Evolutionary conservation across 441 rosid species (phyloP), one percentile per base, ranked within the genome.

Genomic region (Gossypium davidsonii): DNA sequence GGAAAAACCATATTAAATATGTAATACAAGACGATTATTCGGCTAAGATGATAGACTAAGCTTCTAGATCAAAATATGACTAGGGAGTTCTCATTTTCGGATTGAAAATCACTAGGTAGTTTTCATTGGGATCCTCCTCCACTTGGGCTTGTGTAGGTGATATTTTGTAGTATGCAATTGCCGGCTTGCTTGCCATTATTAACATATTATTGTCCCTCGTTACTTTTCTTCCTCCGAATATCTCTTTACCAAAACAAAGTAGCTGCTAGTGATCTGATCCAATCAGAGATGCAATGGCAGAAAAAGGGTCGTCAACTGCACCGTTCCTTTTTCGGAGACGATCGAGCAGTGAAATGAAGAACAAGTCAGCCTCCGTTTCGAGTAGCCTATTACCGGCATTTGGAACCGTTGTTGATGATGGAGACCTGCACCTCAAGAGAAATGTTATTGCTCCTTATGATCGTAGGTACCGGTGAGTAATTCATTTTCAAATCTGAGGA

Each of bases 371-470:
- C 2, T 80, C 97, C 0, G 90, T 94, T 75, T 94, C 97, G 0
- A 90, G 98, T 78, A 92, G 92, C 72, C 83, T 92, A 3, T 82
- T 92, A 71, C 98, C 98, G 57, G 95, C 95, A 21, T 92, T 94
- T 72, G 98, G 97, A 9, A 90, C 89, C 0, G 84, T 87, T 44
- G 78, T 92, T 4, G 91, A 85, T 39, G 90, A 85, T 0, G 85
- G 82, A 0, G 17, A 85, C 72, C 26, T 85, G 63, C 76, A 82
- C 52, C 83, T 88, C 46, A 87, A 79, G 79, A 81, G 79, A 77
- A 82, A 52, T 63, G 84, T 85, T 9, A 79, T 94, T 46, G 89
- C 90, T 74, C 95, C 97, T 11, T 92, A 84, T 65, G 98, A 94
- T 73, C 89, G 85, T 51, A 83, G 98, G 89, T 94, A 94, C 79